These are phyloP conservation scores for Conringia planisiliqua DNA, from an alignment of 345 rosid species.

Conservation along the genomic window DNA sequence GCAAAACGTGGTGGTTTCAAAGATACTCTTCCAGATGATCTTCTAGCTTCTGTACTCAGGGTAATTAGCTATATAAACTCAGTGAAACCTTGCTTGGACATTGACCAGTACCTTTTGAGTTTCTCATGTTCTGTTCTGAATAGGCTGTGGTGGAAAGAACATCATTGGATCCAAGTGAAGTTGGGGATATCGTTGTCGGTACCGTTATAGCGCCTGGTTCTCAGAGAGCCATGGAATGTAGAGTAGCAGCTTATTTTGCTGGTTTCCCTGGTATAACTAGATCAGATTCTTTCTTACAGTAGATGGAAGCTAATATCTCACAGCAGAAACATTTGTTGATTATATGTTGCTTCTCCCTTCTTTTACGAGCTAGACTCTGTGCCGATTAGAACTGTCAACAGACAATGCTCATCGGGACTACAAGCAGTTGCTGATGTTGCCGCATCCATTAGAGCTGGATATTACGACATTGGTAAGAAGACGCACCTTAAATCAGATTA, in stretches of 20 bases:
- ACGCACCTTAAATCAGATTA: background rate
- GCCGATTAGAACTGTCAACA: constrained; percentile 84
- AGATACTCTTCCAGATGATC: constrained; percentile 84
- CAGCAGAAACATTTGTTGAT: background rate
- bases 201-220: constrained; percentile 91
- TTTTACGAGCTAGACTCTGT: constrained; percentile 51
- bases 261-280: constrained; percentile 69
- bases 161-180: constrained; percentile 71
- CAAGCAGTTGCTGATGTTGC: constrained; percentile 97
- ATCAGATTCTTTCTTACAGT: background rate
- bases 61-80: constrained; percentile 27
- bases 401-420: constrained; percentile 93
- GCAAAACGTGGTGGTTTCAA: constrained; percentile 91
- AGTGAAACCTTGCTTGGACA: background rate
- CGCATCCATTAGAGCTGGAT: constrained; percentile 82
- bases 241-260: constrained; percentile 91
- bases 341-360: background rate
- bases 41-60: constrained; percentile 78
- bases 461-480: constrained; percentile 67
- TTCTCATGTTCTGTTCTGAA: background rate
- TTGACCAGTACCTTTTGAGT: background rate
- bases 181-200: constrained; percentile 92
- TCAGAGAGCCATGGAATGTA: constrained; percentile 72
- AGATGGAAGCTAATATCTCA: background rate
- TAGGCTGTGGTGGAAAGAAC: constrained; percentile 78